Percentiles rank a stretch among this genome's conserved stretches.
These are phyloP conservation scores for Alternaria sp. DNA, from an alignment of 2,329 filamentous ascomycete species.

Conservation along the genomic window DNA sequence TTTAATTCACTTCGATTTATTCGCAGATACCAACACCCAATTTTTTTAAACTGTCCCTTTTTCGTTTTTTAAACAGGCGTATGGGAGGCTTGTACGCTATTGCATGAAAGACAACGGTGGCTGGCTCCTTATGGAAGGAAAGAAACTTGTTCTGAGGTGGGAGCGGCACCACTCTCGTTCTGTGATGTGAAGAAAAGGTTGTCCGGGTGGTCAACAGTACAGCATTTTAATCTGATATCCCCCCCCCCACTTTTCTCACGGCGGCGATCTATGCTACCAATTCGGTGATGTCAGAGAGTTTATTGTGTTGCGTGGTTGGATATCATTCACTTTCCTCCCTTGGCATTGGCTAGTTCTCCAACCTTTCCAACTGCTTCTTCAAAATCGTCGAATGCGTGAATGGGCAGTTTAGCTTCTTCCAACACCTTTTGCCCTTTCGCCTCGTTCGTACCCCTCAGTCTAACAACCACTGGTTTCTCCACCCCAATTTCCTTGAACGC, in stretches of 20 bases:
- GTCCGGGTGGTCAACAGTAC: constrained; percentile 22
- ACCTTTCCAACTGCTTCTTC: constrained; percentile 66
- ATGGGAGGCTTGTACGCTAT: constrained; percentile 18
- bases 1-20: constrained; percentile 18
- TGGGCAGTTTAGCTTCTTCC: constrained; percentile 69
- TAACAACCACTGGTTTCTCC: constrained; percentile 74
- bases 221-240: constrained; percentile 38
- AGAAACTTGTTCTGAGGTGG: constrained; percentile 11
- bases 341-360: constrained; percentile 40
- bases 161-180: constrained; percentile 28
- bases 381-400: constrained; percentile 78
- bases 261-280: background rate
- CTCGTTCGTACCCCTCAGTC: constrained; percentile 79
- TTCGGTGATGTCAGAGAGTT: background rate
- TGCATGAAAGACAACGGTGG: constrained; percentile 18
- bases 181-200: constrained; percentile 13
- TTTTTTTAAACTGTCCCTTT: constrained; percentile 7
- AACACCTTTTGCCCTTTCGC: constrained; percentile 74
- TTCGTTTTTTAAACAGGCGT: constrained; percentile 18
- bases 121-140: constrained; percentile 17
- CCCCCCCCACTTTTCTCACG: constrained; percentile 12
- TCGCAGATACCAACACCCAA: constrained; percentile 29
- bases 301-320: background rate
- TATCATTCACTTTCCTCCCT: background rate
- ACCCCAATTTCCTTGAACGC: constrained; percentile 75